Evolutionary conservation across 208 protist species (phyloP).

Genomic region (Kentomonas sorsogonicus): DNA sequence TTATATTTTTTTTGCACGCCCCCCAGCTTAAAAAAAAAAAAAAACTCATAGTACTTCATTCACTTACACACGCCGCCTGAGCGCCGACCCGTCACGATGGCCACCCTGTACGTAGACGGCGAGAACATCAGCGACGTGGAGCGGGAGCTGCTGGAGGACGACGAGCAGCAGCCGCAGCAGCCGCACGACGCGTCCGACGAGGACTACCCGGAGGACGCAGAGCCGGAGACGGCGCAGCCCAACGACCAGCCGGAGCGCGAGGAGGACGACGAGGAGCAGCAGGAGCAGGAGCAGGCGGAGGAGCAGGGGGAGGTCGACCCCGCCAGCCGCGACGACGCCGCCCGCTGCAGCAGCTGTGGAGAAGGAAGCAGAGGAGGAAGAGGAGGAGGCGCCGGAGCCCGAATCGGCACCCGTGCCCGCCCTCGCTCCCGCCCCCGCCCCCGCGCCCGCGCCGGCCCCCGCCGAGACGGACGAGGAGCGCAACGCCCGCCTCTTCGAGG

Average conservation of each 20-base stretch:
- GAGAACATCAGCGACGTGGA: too few species aligned
- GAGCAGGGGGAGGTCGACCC: constrained; percentile 8
- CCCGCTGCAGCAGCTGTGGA: too few species aligned
- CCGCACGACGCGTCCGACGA: background rate
- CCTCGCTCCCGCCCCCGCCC: too few species aligned
- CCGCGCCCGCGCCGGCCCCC: background rate
- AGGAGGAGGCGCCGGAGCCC: constrained; percentile 1
- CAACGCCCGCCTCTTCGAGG: background rate
- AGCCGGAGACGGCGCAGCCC: background rate
- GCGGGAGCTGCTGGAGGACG: too few species aligned
- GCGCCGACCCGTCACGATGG: constrained; percentile 6
- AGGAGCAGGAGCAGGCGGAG: constrained; percentile 6
- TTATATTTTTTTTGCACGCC: background rate
- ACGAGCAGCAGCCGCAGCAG: background rate
- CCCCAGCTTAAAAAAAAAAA: constrained; percentile 9
- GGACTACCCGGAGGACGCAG: background rate
- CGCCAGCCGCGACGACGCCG: too few species aligned
- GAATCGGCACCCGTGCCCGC: background rate
- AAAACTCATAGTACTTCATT: constrained; percentile 19
- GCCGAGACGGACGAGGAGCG: background rate
- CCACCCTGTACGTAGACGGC: background rate
- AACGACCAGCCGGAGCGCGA: background rate
- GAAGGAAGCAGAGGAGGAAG: too few species aligned
- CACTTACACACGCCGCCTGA: constrained; percentile 12
- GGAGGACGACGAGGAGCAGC: constrained; percentile 2